phyloP scores from a whole-genome alignment of 352 stramenopile species.

The Phytophthora sansomeana region DNA sequence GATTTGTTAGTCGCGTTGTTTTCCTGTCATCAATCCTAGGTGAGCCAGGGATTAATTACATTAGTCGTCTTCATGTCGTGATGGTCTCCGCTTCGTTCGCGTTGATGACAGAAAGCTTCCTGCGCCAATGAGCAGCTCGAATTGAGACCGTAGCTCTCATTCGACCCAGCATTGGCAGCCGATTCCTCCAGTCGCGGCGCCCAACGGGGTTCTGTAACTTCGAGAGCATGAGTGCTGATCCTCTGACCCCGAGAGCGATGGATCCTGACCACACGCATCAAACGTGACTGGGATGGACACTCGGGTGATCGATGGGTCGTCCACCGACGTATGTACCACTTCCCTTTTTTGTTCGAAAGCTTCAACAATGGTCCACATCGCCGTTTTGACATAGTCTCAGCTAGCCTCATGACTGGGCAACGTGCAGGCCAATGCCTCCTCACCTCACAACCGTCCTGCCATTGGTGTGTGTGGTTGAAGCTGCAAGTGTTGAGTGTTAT shows the following conservation, averaged over 20 bases:
- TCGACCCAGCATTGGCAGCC: conserved; percentile 14
- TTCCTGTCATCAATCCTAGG: not conserved
- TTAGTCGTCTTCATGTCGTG: conserved; percentile 2
- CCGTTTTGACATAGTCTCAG: conserved; percentile 18
- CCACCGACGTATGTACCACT: no score
- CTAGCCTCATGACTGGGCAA: conserved; percentile 14
- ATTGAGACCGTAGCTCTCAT: not conserved
- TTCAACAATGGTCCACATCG: conserved; percentile 32
- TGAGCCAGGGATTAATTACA: conserved; percentile 16
- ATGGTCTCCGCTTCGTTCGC: not conserved
- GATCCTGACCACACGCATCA: conserved; percentile 20
- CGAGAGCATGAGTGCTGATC: not conserved
- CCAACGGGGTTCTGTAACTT: not conserved
- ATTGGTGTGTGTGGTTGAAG: conserved; percentile 15
- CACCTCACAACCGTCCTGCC: not conserved
- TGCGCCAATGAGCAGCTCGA: conserved; percentile 4
- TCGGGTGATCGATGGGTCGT: conserved; percentile 25
- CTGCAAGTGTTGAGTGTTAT: conserved; percentile 9
- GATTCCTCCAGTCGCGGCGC: conserved; percentile 22
- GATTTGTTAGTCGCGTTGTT: not conserved
- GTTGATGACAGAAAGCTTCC: conserved; percentile 1
- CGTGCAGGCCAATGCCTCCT: not conserved
- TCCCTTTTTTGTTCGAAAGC: not conserved
- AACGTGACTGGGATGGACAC: conserved; percentile 14
- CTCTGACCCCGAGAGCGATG: no score